Evolutionary conservation across 805 yeast genomes (phyloP), one percentile per base, ranked within the genome.

Genomic region (Teunomyces funiuensis): DNA sequence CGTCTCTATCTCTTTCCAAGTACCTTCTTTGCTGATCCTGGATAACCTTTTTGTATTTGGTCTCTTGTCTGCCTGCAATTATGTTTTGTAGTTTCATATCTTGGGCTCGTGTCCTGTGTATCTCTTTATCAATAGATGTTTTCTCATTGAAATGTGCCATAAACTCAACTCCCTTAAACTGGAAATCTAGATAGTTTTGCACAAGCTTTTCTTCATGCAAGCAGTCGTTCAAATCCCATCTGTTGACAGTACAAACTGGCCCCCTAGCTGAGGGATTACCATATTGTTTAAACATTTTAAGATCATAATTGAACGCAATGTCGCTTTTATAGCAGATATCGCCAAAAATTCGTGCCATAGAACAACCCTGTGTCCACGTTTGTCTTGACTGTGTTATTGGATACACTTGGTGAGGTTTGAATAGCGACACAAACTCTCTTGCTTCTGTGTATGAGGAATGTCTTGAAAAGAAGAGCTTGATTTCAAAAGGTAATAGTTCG

Each of bases 361-460:
- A 47, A 40, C 70, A 65, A 0, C 77, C 77, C 17, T 50, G 47
- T 6, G 36, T 40, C 77, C 76, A 74, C 0, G 61, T 49, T 1
- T 46, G 27, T 6, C 28, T 36, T 1, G 66, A 60, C 27, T 60
- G 69, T n/a, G 60, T 61, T 36, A 73, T 67, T 0, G 79, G 79
- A 37, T 60, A 72, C 0, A 75, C 75, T 36, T 71, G 71, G 9
- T 41, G 49, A 0, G 77, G 76, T 7, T 44, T 53, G 39, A 76
- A 67, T 23, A 56, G 29, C 4, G 55, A 45, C 1, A 75, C 50
- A 9, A 76, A 64, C 7, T 59, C 41, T 13, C 55, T 44, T 11
- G 64, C 55, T 46, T 76, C 80, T 6, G 60, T 37, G 42, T 63
- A 76, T 2, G 79, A 71, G 1, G 79, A 72, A 44, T 76, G 80